These are phyloP conservation scores for Rachicladosporium sp. DNA, from an alignment of 2,329 filamentous ascomycete genomes.

Conservation along the genomic window DNA sequence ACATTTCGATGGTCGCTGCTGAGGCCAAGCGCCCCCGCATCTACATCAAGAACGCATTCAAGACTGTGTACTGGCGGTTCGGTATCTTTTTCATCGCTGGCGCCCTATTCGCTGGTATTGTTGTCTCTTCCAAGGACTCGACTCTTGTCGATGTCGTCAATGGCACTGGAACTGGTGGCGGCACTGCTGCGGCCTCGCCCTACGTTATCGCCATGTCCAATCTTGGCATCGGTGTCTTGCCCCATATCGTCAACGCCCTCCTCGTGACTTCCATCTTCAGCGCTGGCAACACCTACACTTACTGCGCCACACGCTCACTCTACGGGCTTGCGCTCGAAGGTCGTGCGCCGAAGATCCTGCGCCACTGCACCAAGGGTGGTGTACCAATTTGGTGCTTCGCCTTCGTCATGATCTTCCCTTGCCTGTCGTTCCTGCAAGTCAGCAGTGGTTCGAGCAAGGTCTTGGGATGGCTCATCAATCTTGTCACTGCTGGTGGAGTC, in stretches of 20 bases:
- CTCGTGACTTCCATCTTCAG: slow-evolving; percentile 43
- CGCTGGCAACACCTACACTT: slow-evolving; percentile 44
- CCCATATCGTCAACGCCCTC: slow-evolving; percentile 27
- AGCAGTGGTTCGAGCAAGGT: slow-evolving; percentile 19
- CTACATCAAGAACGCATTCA: slow-evolving; percentile 36
- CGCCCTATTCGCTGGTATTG: slow-evolving; percentile 33
- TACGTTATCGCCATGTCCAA: slow-evolving; percentile 28
- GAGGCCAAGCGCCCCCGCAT: slow-evolving; percentile 34
- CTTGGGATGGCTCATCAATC: slow-evolving; percentile 34
- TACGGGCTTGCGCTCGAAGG: slow-evolving; percentile 43
- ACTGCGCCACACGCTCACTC: slow-evolving; percentile 40
- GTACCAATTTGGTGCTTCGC: slow-evolving; percentile 48
- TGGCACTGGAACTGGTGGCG: slow-evolving; percentile 9
- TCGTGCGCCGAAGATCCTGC: slow-evolving; percentile 42
- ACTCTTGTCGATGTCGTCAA: slow-evolving; percentile 15
- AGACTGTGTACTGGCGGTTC: slow-evolving; percentile 35
- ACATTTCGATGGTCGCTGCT: slow-evolving; percentile 36
- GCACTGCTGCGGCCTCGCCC: slow-evolving; percentile 23
- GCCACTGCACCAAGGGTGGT: slow-evolving; percentile 47
- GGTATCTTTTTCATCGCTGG: slow-evolving; percentile 36
- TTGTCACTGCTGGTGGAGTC: slow-evolving; percentile 46
- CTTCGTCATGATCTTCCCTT: slow-evolving; percentile 31
- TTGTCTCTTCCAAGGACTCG: slow-evolving; percentile 22
- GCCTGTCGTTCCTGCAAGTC: slow-evolving; percentile 24
- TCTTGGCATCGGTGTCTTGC: slow-evolving; percentile 31